Evolutionary conservation across 2,329 filamentous ascomycete species (phyloP).

Genomic region (Arachnopeziza araneosa): DNA sequence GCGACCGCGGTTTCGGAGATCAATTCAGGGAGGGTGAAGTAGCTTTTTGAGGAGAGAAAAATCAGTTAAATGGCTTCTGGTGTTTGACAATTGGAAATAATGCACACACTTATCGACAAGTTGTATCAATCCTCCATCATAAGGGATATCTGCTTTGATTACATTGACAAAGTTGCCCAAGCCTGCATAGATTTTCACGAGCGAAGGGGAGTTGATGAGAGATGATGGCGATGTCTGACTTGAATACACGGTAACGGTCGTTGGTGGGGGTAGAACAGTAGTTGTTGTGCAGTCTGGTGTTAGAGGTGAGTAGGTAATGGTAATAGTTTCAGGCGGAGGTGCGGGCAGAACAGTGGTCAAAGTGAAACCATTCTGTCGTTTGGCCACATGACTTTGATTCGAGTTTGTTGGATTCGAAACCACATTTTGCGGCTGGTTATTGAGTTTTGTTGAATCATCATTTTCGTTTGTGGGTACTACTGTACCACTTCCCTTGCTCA

Average conservation of each 20-base stretch:
- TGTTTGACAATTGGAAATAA: neutral
- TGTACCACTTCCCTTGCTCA: neutral
- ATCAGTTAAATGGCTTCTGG: neutral
- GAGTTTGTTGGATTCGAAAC: neutral
- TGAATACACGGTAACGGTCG: neutral
- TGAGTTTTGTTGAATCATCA: neutral
- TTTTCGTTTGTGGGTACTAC: neutral
- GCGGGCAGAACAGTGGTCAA: neutral
- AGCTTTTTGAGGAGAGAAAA: neutral
- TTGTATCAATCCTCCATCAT: conserved; percentile 23
- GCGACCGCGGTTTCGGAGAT: conserved; percentile 15
- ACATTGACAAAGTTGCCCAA: conserved; percentile 25
- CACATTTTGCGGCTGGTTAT: neutral
- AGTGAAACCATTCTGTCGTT: neutral
- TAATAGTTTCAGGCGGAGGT: neutral
- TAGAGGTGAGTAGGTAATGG: neutral
- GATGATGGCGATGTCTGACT: neutral
- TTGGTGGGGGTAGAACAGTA: neutral
- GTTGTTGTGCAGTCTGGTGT: neutral
- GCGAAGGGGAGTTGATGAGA: neutral
- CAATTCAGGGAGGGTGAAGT: neutral
- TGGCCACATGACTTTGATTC: neutral
- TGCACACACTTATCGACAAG: conserved; percentile 19
- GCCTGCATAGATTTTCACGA: conserved; percentile 10
- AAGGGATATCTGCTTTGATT: conserved; percentile 24